Evolutionary conservation across 768 basidiomycete species (phyloP), one percentile per base, ranked within the genome.

Genomic region (Panaeolus cyanescens): DNA sequence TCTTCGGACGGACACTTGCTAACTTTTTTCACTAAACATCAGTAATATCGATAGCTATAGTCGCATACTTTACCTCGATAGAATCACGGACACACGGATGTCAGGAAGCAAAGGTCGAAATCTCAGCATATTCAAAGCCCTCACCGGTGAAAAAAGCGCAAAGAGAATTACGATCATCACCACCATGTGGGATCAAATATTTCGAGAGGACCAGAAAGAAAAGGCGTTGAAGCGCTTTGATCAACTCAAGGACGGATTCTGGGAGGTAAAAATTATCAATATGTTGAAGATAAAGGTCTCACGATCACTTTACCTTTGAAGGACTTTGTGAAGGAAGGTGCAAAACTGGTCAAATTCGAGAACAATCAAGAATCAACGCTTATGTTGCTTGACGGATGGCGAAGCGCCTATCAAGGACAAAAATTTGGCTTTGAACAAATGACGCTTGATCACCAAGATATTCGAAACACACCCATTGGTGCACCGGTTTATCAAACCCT

Each of bases 91-190:
- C 54, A 70, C 74, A 66, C 65, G 78, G 22, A 76, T 82, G 73
- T 74, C 74, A 31, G 80, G 79, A 32, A 72, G 74, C 1, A 74
- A 77, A 30, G 72, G 67, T 32, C 72, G 76, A 62, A 83, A 82
- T 65, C 76, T 83, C 55, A 71, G 72, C 32, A 72, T 82, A 65
- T 81, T 84, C 69, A 70, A 74, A 54, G 72, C 80, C 42, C 74
- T 85, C 17, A 84, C 82, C 65, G 83, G 83, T 17, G 76, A 77
- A 33, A 70, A 65, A 53, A 72, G 77, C 9, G 74, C 83, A 59
- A 71, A 73, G 32, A 80, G 81, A 58, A 80, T 84, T 36, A 75
- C 79, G 42, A 71, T 85, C 56, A 77, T 79, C 56, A 84, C 84
- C 50, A 85, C 76, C 40, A 82, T 77, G 79, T 84, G 83, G 82